Evolutionary conservation across 2,329 filamentous ascomycete genomes (phyloP).

Genomic region (Cladosporium phlei): DNA sequence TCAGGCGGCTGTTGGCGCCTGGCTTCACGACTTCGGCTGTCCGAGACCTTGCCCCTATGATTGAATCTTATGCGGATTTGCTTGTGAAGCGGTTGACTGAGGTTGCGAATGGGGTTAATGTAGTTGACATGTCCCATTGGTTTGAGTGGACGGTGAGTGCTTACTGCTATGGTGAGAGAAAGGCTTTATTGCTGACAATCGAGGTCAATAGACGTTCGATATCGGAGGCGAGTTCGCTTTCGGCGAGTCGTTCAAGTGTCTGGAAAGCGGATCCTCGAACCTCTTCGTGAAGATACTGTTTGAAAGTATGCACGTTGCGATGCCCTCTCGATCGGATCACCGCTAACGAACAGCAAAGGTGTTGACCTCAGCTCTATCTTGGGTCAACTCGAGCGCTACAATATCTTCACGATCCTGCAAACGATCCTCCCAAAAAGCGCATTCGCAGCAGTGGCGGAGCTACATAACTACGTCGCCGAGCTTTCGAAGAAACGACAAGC

Average conservation of each 20-base stretch:
- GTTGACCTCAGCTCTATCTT: background rate
- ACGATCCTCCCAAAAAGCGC: conserved; percentile 14
- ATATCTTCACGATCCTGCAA: conserved; percentile 11
- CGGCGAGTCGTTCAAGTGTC: conserved; percentile 15
- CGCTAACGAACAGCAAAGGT: too few relatives aligned
- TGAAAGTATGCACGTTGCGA: conserved; percentile 4
- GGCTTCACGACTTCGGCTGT: background rate
- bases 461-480: background rate
- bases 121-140: conserved; percentile 7
- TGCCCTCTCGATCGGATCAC: too few relatives aligned
- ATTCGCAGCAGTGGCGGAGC: conserved; percentile 4
- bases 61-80: conserved; percentile 4
- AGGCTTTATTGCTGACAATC: conserved; percentile 1
- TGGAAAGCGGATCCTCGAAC: conserved; percentile 5
- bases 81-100: background rate
- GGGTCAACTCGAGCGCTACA: conserved; percentile 11
- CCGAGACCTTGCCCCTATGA: background rate
- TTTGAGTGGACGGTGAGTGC: conserved; percentile 8
- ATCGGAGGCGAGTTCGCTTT: conserved; percentile 18
- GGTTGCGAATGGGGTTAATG: background rate
- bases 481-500: conserved; percentile 1
- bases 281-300: conserved; percentile 1
- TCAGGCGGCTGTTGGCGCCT: conserved; percentile 2
- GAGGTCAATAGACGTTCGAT: conserved; percentile 13
- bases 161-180: too few relatives aligned